A percentile compares a stretch with the other conserved stretches of the same genome.
These are phyloP conservation scores for Carpinus fangiana DNA, from an alignment of 306 rosid genomes.

Conservation along the genomic window DNA sequence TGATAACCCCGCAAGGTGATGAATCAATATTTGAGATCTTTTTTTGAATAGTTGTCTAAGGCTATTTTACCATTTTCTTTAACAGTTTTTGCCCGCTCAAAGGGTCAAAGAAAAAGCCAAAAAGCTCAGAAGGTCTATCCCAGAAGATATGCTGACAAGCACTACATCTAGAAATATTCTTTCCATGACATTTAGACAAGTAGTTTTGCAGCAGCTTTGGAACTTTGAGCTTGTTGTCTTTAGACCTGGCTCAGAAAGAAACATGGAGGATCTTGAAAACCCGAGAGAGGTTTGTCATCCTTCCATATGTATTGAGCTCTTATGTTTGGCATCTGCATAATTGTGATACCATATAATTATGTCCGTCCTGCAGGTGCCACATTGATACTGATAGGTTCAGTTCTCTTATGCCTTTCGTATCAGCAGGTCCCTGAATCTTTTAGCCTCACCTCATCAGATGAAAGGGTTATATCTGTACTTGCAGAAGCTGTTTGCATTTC, in stretches of 20 bases:
- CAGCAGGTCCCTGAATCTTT: conserved; percentile 85
- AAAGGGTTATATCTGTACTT: conserved; percentile 56
- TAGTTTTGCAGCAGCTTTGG: conserved; percentile 79
- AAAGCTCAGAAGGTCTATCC: conserved; percentile 63
- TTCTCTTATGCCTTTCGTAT: conserved; percentile 89
- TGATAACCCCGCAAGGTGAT: conserved; percentile 9
- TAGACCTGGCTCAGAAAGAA: conserved; percentile 71
- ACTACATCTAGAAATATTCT: conserved; percentile 61
- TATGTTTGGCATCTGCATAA: conserved; percentile 29
- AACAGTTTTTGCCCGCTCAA: conserved; percentile 82
- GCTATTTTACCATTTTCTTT: conserved; percentile 29
- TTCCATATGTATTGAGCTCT: conserved; percentile 12
- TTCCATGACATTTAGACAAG: conserved; percentile 94
- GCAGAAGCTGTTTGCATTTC: conserved; percentile 78
- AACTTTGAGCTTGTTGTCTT: conserved; percentile 63
- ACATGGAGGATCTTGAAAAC: conserved; percentile 80
- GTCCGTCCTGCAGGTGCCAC: conserved; percentile 82
- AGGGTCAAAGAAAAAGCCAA: conserved; percentile 74
- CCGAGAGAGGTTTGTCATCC: conserved; percentile 72
- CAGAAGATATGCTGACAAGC: conserved; percentile 52
- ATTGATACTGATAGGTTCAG: conserved; percentile 83
- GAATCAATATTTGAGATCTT: conserved; percentile 4
- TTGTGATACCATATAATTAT: conserved; percentile 59
- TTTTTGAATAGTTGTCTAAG: conserved; percentile 5
- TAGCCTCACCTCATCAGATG: conserved; percentile 67